Percentiles rank a stretch among this genome's conserved stretches.
These are phyloP conservation scores for Ceratopteris richardii DNA, from an alignment of 75 land plant species.

Conservation along the genomic window DNA sequence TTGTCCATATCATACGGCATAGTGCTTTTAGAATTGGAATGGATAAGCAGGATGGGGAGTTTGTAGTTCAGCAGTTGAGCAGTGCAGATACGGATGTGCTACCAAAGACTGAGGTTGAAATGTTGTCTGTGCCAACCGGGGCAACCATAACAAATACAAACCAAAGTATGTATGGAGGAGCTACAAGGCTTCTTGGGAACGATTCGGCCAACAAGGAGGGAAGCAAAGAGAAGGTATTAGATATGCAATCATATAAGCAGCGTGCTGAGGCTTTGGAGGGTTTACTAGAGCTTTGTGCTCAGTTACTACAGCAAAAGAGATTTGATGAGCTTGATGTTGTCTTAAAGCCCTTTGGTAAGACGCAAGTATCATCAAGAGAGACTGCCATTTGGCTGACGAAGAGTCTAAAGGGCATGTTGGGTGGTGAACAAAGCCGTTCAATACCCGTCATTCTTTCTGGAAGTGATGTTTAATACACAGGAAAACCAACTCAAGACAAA, in stretches of 20 bases:
- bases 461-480: too few species aligned
- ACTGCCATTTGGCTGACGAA: conserved; percentile 54
- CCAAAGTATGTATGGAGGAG: neutral
- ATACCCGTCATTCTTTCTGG: neutral
- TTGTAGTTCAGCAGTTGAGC: neutral
- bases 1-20: conserved; percentile 30
- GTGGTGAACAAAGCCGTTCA: conserved; percentile 1
- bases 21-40: conserved; percentile 28
- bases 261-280: conserved; percentile 48
- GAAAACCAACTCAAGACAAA: too few species aligned
- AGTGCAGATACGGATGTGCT: neutral
- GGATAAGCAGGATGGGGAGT: conserved; percentile 21
- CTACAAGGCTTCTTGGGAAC: neutral
- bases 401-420: conserved; percentile 26
- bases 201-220: neutral
- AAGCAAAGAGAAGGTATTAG: neutral
- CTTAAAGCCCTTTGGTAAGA: conserved; percentile 41
- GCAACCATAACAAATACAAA: neutral
- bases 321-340: conserved; percentile 35
- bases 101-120: neutral
- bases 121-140: conserved; percentile 4
- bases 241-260: conserved; percentile 18
- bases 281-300: conserved; percentile 42
- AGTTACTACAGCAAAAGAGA: conserved; percentile 31
- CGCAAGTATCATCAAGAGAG: conserved; percentile 37